These are phyloP conservation scores for Geranium incanum DNA, from an alignment of 441 rosid species.

Conservation along the genomic window DNA sequence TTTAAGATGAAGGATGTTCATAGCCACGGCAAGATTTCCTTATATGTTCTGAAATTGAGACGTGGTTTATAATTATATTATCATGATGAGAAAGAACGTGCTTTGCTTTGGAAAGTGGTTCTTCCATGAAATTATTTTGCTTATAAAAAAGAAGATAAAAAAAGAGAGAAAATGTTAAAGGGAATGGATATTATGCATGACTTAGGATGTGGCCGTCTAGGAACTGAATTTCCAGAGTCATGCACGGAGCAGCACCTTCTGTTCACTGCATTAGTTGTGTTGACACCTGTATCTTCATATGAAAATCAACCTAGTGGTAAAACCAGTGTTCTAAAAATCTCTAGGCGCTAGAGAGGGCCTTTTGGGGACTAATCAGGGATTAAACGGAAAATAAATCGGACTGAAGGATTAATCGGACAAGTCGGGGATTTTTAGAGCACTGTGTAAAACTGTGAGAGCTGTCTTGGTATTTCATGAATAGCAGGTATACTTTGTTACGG, in stretches of 20 bases:
- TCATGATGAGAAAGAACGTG: neutral
- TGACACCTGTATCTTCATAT: neutral
- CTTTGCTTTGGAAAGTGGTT: neutral
- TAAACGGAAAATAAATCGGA: too few relatives aligned
- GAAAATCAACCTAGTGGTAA: neutral
- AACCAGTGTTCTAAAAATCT: too few relatives aligned
- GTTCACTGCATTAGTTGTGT: neutral
- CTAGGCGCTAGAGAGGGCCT: too few relatives aligned
- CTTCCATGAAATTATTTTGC: neutral
- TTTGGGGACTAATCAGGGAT: too few relatives aligned
- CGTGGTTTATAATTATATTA: neutral
- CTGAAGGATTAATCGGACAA: too few relatives aligned
- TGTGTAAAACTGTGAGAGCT: neutral
- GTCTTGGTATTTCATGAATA: neutral
- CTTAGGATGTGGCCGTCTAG: neutral
- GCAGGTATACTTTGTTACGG: neutral
- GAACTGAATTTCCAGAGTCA: neutral
- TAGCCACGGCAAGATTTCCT: too few relatives aligned
- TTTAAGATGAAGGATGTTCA: too few relatives aligned
- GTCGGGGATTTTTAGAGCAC: too few relatives aligned
- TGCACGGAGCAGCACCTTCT: neutral
- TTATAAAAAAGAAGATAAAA: too few relatives aligned
- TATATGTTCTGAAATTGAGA: too few relatives aligned
- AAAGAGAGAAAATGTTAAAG: too few relatives aligned
- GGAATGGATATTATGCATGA: neutral